A percentile compares a stretch with the other conserved stretches of the same genome.
phyloP scores from a whole-genome alignment of 768 basidiomycete genomes.

The Suillus occidentalis region DNA sequence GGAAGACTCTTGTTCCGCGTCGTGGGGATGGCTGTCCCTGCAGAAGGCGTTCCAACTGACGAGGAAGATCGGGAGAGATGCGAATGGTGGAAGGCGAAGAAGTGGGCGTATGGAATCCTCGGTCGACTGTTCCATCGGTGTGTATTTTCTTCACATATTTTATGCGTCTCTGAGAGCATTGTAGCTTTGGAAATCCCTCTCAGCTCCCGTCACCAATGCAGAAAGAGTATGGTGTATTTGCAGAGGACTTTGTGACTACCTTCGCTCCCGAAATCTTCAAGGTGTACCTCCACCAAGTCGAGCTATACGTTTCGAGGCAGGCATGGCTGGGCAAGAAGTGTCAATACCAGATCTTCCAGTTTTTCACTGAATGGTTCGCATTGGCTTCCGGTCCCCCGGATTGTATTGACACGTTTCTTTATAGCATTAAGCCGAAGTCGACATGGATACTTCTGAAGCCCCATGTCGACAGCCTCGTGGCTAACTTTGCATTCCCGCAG shows the following conservation, averaged over 20 bases:
- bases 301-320: slow-evolving; percentile 71
- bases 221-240: slow-evolving; percentile 67
- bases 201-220: slow-evolving; percentile 77
- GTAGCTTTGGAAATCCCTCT: slow-evolving; percentile 82
- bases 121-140: slow-evolving; percentile 78
- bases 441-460: slow-evolving; percentile 89
- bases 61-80: slow-evolving; percentile 74
- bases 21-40: slow-evolving; percentile 69
- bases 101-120: slow-evolving; percentile 82
- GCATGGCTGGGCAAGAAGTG: slow-evolving; percentile 82
- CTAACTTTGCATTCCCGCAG: slow-evolving; percentile 82
- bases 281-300: slow-evolving; percentile 64
- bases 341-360: slow-evolving; percentile 80
- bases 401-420: slow-evolving; percentile 16
- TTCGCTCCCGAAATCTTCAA: slow-evolving; percentile 90
- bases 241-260: slow-evolving; percentile 69
- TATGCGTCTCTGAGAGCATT: slow-evolving; percentile 8
- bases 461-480: slow-evolving; percentile 76
- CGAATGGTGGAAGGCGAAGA: slow-evolving; percentile 93
- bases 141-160: neutral
- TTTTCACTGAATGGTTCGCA: slow-evolving; percentile 84
- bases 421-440: slow-evolving; percentile 88
- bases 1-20: slow-evolving; percentile 79
- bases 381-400: neutral
- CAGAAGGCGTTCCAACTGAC: slow-evolving; percentile 64